Conservation (phyloP, 225 moss, liverwort and hornwort species). For the Antitrichia curtipendula region DNA sequence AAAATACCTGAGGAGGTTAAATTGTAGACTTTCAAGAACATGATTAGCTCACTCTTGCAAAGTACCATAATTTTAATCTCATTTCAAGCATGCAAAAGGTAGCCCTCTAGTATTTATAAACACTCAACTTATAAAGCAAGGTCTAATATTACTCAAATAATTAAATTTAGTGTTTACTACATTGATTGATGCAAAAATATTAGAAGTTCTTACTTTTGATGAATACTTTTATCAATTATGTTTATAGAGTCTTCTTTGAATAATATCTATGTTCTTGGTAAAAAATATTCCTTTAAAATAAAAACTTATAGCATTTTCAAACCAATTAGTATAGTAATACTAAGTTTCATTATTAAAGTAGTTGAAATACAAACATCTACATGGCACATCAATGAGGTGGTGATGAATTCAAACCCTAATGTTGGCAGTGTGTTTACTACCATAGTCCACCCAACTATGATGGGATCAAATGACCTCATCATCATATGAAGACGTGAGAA, state of each 20-base stretch:
- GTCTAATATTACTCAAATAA: not conserved
- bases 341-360: not conserved
- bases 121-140: not conserved
- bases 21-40: fast-evolving
- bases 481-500: fast-evolving
- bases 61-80: not conserved
- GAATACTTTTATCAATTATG: not conserved
- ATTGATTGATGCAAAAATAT: not conserved
- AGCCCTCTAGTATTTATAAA: fast-evolving
- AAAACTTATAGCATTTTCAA: not conserved
- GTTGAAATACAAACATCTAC: not conserved
- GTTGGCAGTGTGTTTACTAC: no score
- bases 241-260: not conserved
- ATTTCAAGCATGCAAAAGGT: not conserved
- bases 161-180: not conserved
- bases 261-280: not conserved
- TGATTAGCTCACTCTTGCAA: not conserved
- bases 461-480: fast-evolving
- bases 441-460: not conserved
- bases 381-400: no score
- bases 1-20: not conserved
- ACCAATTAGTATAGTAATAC: not conserved
- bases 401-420: no score
- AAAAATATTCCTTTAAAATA: not conserved
- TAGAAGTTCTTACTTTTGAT: not conserved